Base-by-base conservation (phyloP, 805 yeast species). In the Tetrapisispora nanseiensis region DNA sequence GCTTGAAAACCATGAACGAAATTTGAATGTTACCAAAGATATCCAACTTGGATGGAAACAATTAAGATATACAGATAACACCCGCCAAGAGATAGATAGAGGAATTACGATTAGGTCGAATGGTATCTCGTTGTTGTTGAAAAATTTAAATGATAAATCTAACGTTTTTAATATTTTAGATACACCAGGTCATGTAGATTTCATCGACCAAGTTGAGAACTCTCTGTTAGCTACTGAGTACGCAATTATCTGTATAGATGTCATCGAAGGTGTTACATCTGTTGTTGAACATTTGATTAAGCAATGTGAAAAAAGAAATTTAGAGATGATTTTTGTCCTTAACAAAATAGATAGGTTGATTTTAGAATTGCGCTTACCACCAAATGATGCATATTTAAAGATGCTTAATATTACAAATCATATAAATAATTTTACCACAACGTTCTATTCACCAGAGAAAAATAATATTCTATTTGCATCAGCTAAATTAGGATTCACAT, bases 131-230 rank as follows among this genome's bases (percentile, higher is more conserved):
- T 50, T 85, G 9, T 57, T 89, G 6, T 58, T 81, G 13, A 74
- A 72, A 0, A 76, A 76, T 54, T 47, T 75, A 23, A 62, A 62
- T 13, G 74, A 69, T 1, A 75, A 73, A 46, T 80, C 95, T 0
- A 61, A 66, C 15, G 74, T 76, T 0, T 52, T 80, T 18, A 85
- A 82, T 53, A 47, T 89, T 1, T 49, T 86, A 1, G 99, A 94
- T 54, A 69, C 95, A 0, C 99, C 99, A 0, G 99, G 99, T 0
- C 97, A 92, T 61, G 73, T 75, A 0, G 80, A 86, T 54, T 92
- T 92, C 54, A 63, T 69, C 23, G 96, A 86, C 55, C 97, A 92
- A 51, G 63, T 76, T 4, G 70, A 76, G 0, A 70, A 75, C 0
- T 72, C 83, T 0, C 59, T 79, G 9, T 59, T 75, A 19, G 66